These are phyloP conservation scores for Cutaneotrichosporon spelunceum DNA, from an alignment of 1,284 basidiomycete species.

Conservation along the genomic window DNA sequence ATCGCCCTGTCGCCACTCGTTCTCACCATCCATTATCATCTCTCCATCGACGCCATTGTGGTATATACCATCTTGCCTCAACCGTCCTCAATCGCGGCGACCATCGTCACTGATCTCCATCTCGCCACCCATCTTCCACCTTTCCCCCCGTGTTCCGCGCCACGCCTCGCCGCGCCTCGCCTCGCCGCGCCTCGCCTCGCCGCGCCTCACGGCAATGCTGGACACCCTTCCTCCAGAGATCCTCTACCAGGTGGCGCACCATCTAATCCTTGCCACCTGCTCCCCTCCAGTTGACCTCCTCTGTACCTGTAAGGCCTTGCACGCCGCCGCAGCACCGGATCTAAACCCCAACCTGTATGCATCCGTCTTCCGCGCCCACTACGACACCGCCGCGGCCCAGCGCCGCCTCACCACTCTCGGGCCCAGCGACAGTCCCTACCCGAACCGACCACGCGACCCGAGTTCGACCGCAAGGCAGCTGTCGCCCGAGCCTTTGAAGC, in stretches of 20 bases:
- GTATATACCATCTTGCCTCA: neutral
- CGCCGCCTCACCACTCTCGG: conserved; percentile 55
- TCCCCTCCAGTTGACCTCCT: conserved; percentile 55
- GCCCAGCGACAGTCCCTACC: conserved; percentile 2
- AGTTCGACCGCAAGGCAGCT: neutral
- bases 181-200: neutral
- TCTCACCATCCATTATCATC: too few relatives aligned
- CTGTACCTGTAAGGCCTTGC: conserved; percentile 54
- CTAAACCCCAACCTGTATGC: conserved; percentile 62
- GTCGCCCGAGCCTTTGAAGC: neutral
- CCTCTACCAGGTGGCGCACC: conserved; percentile 59
- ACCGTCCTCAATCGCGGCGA: neutral
- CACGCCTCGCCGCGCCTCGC: too few relatives aligned
- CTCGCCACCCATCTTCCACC: neutral
- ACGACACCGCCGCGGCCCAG: conserved; percentile 60
- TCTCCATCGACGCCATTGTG: too few relatives aligned
- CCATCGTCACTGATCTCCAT: neutral
- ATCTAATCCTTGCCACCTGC: conserved; percentile 47
- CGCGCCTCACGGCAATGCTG: conserved; percentile 27
- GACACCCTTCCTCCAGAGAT: conserved; percentile 61
- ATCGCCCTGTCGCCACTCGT: too few relatives aligned
- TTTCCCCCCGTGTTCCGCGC: too few relatives aligned
- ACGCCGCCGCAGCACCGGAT: conserved; percentile 50
- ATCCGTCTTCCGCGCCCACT: conserved; percentile 60
- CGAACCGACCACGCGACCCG: neutral